Evolutionary conservation across 805 yeast species (phyloP).

Genomic region (Candida tammaniensis): DNA sequence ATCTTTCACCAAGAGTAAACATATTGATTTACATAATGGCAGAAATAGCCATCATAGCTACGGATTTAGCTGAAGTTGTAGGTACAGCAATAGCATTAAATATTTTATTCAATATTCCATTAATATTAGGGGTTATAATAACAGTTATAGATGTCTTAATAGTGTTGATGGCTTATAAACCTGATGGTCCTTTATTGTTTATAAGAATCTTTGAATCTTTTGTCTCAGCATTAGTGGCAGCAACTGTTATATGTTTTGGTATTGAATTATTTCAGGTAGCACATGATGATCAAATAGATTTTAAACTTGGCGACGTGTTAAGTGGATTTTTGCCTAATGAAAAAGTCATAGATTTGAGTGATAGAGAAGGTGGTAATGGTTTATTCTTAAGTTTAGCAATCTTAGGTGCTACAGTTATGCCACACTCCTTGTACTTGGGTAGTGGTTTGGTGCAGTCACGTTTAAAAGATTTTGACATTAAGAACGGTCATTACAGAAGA

Average conservation of each 20-base stretch:
- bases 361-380: constrained; percentile 55
- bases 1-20: constrained; percentile 68
- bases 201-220: constrained; percentile 76
- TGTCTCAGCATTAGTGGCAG: constrained; percentile 66
- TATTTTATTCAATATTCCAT: constrained; percentile 71
- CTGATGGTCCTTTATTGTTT: constrained; percentile 69
- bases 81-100: constrained; percentile 88
- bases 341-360: constrained; percentile 37
- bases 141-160: constrained; percentile 81
- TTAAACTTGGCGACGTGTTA: constrained; percentile 51
- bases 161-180: constrained; percentile 73
- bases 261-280: constrained; percentile 74
- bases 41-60: constrained; percentile 85
- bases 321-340: constrained; percentile 63
- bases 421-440: constrained; percentile 82
- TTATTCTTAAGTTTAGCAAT: constrained; percentile 77
- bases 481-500: constrained; percentile 49
- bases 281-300: constrained; percentile 40
- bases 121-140: constrained; percentile 69
- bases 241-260: constrained; percentile 75
- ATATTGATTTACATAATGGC: constrained; percentile 64
- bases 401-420: constrained; percentile 94
- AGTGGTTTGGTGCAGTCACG: constrained; percentile 87
- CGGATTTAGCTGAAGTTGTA: constrained; percentile 91
- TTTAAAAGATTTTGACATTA: constrained; percentile 66